Evolutionary conservation across 1,284 basidiomycete species (phyloP).

Genomic region (Fomitopsis betulina): DNA sequence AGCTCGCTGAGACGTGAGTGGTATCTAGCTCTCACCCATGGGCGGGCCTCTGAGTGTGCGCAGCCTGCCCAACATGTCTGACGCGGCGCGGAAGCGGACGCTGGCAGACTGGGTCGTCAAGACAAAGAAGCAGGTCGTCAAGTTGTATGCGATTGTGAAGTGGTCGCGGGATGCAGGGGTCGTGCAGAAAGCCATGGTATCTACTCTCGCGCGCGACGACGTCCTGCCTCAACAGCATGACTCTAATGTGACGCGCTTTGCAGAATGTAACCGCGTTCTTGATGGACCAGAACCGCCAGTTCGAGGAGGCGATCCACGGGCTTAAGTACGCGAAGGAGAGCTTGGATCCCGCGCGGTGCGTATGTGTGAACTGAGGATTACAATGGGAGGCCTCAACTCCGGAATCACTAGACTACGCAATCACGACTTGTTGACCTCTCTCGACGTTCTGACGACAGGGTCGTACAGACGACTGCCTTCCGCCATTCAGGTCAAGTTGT

Average conservation of each 20-base stretch:
- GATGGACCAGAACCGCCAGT: conserved; percentile 79
- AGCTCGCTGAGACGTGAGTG: conserved; percentile 81
- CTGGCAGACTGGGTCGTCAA: conserved; percentile 86
- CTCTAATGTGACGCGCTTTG: conserved; percentile 4
- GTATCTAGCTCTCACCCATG: conserved; percentile 2
- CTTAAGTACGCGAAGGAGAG: conserved; percentile 64
- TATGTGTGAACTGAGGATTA: not conserved
- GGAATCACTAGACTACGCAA: conserved; percentile 62
- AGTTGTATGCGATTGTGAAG: conserved; percentile 80
- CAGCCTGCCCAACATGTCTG: conserved; percentile 82
- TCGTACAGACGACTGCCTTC: conserved; percentile 78
- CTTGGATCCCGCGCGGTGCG: conserved; percentile 64
- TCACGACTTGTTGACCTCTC: conserved; percentile 84
- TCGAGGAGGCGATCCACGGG: conserved; percentile 64
- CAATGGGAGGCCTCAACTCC: not conserved
- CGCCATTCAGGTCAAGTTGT: conserved; percentile 58
- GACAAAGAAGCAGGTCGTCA: conserved; percentile 86
- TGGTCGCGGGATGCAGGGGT: conserved; percentile 80
- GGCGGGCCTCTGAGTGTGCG: conserved; percentile 1
- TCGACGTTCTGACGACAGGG: conserved; percentile 82
- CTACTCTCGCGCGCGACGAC: conserved; percentile 9
- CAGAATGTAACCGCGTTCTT: conserved; percentile 84
- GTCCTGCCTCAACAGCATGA: not conserved
- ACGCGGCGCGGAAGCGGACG: conserved; percentile 74
- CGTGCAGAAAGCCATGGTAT: conserved; percentile 81